Conservation (phyloP, 768 basidiomycete genomes). For the Hypsizygus marmoreus region DNA sequence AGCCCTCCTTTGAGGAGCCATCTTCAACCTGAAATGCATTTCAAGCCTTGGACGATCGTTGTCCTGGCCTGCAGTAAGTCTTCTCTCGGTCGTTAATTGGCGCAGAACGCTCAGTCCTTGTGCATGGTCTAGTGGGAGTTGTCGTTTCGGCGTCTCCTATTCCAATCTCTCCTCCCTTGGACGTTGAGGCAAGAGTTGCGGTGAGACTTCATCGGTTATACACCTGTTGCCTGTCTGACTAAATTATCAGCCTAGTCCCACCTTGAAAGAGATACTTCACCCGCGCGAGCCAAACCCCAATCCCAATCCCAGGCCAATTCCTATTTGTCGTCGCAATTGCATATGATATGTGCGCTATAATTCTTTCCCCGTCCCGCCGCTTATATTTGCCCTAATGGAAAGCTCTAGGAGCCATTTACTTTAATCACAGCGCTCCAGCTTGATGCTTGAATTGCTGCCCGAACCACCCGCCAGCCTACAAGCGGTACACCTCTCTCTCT, state of each 20-base stretch:
- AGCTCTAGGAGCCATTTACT: too few relatives aligned
- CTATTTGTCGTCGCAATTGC: too few relatives aligned
- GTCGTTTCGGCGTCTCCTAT: constrained; percentile 15
- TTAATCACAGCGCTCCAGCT: too few relatives aligned
- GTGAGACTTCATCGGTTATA: background rate
- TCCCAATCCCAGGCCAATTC: constrained; percentile 8
- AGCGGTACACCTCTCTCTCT: too few relatives aligned
- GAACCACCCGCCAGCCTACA: too few relatives aligned
- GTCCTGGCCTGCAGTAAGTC: constrained; percentile 19
- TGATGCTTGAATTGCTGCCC: too few relatives aligned
- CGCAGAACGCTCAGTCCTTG: background rate
- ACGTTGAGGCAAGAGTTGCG: constrained; percentile 17
- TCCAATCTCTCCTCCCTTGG: constrained; percentile 17
- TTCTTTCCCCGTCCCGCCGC: too few relatives aligned
- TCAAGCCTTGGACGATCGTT: constrained; percentile 9
- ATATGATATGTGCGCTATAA: too few relatives aligned
- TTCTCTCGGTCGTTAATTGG: background rate
- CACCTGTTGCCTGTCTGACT: background rate
- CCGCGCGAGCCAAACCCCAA: background rate
- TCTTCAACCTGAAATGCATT: constrained; percentile 11
- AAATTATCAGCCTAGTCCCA: background rate
- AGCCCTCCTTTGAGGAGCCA: background rate
- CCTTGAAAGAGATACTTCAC: background rate
- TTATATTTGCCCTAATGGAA: too few relatives aligned
- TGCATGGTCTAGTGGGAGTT: constrained; percentile 9